Conservation (phyloP, 2,329 filamentous ascomycete species). For the Eutypa lata region DNA sequence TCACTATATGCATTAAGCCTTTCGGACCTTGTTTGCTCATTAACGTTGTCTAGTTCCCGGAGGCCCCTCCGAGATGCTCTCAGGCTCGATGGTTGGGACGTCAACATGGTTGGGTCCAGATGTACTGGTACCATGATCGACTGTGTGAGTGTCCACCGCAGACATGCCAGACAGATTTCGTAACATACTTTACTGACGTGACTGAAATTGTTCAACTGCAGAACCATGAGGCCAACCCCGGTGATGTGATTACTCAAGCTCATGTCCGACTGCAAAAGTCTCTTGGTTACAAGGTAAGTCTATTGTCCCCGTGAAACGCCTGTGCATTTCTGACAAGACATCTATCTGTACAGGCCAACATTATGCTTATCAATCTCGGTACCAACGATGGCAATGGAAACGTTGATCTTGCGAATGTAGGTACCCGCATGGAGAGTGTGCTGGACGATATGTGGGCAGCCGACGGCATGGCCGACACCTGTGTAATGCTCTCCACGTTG, state of each 20-base stretch:
- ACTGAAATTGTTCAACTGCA: not conserved
- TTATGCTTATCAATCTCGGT: slow-evolving; percentile 27
- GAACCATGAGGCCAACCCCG: slow-evolving; percentile 12
- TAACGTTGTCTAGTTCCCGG: no score
- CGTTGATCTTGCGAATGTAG: slow-evolving; percentile 17
- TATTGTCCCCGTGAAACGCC: no score
- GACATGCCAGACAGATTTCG: not conserved
- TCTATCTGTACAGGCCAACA: slow-evolving; percentile 7
- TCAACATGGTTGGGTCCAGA: slow-evolving; percentile 25
- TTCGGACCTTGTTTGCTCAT: no score
- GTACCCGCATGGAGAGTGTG: slow-evolving; percentile 14
- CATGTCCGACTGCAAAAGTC: not conserved
- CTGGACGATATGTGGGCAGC: no score
- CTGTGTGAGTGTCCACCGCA: slow-evolving; percentile 14
- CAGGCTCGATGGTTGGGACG: slow-evolving; percentile 17
- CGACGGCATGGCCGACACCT: slow-evolving; percentile 14
- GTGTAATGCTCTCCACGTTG: slow-evolving; percentile 31
- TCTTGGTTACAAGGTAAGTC: slow-evolving; percentile 2
- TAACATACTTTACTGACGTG: not conserved
- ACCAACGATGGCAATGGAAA: slow-evolving; percentile 26
- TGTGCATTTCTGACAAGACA: no score
- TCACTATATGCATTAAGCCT: no score
- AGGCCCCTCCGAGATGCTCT: not conserved
- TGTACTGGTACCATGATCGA: slow-evolving; percentile 19
- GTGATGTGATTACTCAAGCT: slow-evolving; percentile 13